Conservation (phyloP, 2,329 filamentous ascomycete species). For the Diaporthe ilicicola region DNA sequence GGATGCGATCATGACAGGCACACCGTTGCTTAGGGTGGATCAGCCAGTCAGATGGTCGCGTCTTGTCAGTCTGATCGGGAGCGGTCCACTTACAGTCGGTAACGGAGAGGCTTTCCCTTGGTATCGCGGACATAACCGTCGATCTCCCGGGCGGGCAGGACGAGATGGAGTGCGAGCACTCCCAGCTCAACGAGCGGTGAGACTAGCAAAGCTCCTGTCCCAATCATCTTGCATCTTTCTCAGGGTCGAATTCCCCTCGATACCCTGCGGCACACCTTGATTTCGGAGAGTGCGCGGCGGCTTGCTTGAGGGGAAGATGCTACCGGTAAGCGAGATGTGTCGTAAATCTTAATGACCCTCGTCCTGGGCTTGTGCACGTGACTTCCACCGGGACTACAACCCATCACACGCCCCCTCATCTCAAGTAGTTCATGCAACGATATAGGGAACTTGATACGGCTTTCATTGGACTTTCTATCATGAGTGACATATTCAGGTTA, state of each 20-base stretch:
- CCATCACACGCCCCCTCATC: too few relatives aligned
- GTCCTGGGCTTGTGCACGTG: neutral
- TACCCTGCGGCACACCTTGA: neutral
- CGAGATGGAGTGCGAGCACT: constrained; percentile 26
- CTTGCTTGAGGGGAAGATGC: neutral
- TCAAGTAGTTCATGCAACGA: too few relatives aligned
- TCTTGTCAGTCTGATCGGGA: neutral
- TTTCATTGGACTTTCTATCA: too few relatives aligned
- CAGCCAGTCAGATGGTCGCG: neutral
- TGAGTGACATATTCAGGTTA: too few relatives aligned
- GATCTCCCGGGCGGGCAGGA: constrained; percentile 14
- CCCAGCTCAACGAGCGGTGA: constrained; percentile 27
- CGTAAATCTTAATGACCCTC: neutral
- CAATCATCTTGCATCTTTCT: neutral
- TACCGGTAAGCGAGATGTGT: neutral
- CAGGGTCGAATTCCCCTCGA: neutral
- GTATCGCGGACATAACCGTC: constrained; percentile 29
- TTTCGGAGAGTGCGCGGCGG: neutral
- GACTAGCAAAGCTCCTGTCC: constrained; percentile 9
- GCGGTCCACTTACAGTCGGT: constrained; percentile 20
- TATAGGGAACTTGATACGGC: too few relatives aligned
- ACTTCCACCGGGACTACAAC: neutral
- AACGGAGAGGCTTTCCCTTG: constrained; percentile 27
- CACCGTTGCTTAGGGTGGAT: constrained; percentile 10
- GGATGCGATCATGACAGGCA: constrained; percentile 1